These are phyloP conservation scores for Syncephalastrum monosporum DNA, from an alignment of 371 early-diverging fungal genomes.

Conservation along the genomic window DNA sequence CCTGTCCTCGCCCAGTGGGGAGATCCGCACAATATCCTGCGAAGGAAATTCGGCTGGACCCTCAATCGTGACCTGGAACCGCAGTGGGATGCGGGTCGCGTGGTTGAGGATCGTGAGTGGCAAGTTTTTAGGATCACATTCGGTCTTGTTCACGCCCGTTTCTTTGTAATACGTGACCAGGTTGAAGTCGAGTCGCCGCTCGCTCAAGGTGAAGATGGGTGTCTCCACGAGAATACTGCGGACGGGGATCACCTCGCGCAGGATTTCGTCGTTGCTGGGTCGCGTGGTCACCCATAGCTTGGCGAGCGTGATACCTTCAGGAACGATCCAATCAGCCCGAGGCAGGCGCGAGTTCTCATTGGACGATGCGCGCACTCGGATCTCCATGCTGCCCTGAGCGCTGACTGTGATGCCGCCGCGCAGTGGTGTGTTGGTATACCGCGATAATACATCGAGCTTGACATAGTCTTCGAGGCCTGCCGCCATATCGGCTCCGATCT, in stretches of 20 bases:
- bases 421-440: slow-evolving; percentile 83
- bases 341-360: slow-evolving; percentile 62
- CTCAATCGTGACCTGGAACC: slow-evolving; percentile 67
- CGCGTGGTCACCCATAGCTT: slow-evolving; percentile 62
- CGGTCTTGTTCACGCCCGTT: slow-evolving; percentile 37
- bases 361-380: slow-evolving; percentile 72
- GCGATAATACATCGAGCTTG: slow-evolving; percentile 71
- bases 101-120: slow-evolving; percentile 64
- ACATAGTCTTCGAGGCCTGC: slow-evolving; percentile 64
- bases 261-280: slow-evolving; percentile 29
- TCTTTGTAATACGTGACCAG: slow-evolving; percentile 46
- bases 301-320: slow-evolving; percentile 61
- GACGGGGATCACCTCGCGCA: slow-evolving; percentile 68
- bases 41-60: slow-evolving; percentile 77
- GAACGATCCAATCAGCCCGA: slow-evolving; percentile 53
- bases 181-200: slow-evolving; percentile 64
- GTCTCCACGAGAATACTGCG: slow-evolving; percentile 67
- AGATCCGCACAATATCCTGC: slow-evolving; percentile 55
- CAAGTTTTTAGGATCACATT: slow-evolving; percentile 38
- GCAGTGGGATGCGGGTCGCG: slow-evolving; percentile 61
- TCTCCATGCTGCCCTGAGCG: slow-evolving; percentile 71
- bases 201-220: slow-evolving; percentile 64
- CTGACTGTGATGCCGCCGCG: slow-evolving; percentile 69
- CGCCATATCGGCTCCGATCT: slow-evolving; percentile 64
- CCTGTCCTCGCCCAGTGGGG: slow-evolving; percentile 54